phyloP scores from a whole-genome alignment of 169 alveolate species.

The Plasmodium inui region DNA sequence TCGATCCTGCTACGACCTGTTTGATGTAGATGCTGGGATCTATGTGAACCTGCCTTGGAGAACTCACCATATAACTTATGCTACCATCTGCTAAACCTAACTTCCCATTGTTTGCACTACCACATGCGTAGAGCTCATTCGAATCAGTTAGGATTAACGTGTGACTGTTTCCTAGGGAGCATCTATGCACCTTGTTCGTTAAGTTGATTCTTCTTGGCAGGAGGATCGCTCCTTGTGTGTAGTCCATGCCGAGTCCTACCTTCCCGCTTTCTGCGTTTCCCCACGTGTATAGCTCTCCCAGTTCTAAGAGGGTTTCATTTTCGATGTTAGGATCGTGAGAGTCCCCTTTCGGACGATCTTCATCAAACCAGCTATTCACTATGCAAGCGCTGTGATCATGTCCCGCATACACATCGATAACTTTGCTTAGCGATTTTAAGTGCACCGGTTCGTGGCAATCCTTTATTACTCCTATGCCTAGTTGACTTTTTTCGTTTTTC shows the following conservation, averaged over 20 bases:
- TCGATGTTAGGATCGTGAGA: neutral
- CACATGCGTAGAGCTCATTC: conserved; percentile 87
- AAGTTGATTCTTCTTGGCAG: conserved; percentile 84
- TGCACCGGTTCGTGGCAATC: conserved; percentile 85
- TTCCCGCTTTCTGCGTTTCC: conserved; percentile 91
- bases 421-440: conserved; percentile 83
- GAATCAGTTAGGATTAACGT: conserved; percentile 82
- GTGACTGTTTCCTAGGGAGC: conserved; percentile 88
- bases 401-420: conserved; percentile 88
- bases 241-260: conserved; percentile 88
- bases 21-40: conserved; percentile 72
- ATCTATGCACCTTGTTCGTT: conserved; percentile 81
- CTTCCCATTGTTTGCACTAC: conserved; percentile 88
- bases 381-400: conserved; percentile 90
- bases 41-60: conserved; percentile 50
- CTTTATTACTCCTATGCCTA: conserved; percentile 84
- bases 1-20: conserved; percentile 80
- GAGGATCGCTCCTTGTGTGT: conserved; percentile 80
- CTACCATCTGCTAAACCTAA: conserved; percentile 71
- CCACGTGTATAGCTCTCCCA: conserved; percentile 89
- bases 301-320: neutral
- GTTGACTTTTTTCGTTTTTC: conserved; percentile 82
- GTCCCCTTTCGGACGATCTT: neutral
- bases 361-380: conserved; percentile 54
- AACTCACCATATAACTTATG: conserved; percentile 17